Evolutionary conservation across 2,329 filamentous ascomycete species (phyloP).

Genomic region (Aspergillus bombycis): DNA sequence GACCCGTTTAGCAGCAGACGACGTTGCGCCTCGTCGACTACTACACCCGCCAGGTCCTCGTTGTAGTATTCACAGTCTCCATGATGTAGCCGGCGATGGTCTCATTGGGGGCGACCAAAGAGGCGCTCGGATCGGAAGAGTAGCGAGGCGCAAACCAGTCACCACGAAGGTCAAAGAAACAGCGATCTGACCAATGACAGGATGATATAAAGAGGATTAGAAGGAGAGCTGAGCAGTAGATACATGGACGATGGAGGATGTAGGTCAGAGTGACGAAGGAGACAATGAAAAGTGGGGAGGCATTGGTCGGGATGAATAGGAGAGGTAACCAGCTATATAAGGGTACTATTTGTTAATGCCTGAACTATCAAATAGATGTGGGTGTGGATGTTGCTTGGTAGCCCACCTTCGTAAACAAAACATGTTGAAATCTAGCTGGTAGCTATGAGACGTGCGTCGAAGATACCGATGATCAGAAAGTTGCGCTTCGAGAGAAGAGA

Average conservation of each 20-base stretch:
- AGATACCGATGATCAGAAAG: not conserved
- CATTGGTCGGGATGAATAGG: slow-evolving; percentile 85
- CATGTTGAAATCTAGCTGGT: slow-evolving; percentile 49
- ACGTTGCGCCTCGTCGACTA: slow-evolving; percentile 62
- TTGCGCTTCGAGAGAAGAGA: not conserved
- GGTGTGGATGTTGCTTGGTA: slow-evolving; percentile 1
- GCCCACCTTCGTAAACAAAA: slow-evolving; percentile 68
- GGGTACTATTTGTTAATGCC: not conserved
- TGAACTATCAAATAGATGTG: not conserved
- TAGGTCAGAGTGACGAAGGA: slow-evolving; percentile 92
- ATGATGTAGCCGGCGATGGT: slow-evolving; percentile 42
- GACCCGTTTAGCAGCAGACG: slow-evolving; percentile 32
- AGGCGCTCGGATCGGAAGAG: slow-evolving; percentile 22
- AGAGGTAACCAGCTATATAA: slow-evolving; percentile 74
- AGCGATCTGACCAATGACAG: slow-evolving; percentile 85
- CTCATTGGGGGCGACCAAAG: slow-evolving; percentile 33
- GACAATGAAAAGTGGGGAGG: slow-evolving; percentile 82
- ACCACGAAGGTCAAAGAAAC: slow-evolving; percentile 88
- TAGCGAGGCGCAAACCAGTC: slow-evolving; percentile 91
- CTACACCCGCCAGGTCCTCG: slow-evolving; percentile 68
- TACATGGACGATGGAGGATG: slow-evolving; percentile 92
- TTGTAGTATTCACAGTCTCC: slow-evolving; percentile 68
- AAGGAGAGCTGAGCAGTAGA: slow-evolving; percentile 96
- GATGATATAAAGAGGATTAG: slow-evolving; percentile 91
- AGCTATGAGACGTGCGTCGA: not conserved